Percentiles rank a stretch among this genome's conserved stretches.
Conservation (phyloP, 1,139 yeast species). For the Pneumocystis carinii region DNA sequence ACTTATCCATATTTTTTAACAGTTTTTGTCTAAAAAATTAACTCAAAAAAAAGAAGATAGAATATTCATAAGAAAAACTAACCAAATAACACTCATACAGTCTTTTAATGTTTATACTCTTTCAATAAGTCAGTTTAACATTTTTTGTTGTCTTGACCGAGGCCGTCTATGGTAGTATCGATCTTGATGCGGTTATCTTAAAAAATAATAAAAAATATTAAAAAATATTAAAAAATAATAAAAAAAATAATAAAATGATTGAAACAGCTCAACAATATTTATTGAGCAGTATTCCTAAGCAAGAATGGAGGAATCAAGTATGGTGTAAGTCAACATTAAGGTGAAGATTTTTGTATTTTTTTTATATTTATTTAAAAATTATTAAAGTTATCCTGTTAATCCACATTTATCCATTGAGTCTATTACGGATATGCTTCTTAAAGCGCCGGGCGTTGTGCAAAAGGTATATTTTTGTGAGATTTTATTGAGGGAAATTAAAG, state of each 20-base stretch:
- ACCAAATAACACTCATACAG: too few species aligned
- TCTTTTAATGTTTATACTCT: too few species aligned
- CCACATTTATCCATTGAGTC: conserved; percentile 10
- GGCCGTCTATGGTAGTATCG: not conserved
- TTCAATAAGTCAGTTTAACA: too few species aligned
- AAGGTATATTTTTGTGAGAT: conserved; percentile 1
- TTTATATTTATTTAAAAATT: not conserved
- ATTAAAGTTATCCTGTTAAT: not conserved
- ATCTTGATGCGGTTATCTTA: not conserved
- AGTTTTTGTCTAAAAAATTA: too few species aligned
- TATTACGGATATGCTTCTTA: conserved; percentile 12
- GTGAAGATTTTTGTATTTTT: not conserved
- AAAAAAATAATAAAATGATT: not conserved
- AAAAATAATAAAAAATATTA: not conserved
- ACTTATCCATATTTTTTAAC: too few species aligned
- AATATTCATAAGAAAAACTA: too few species aligned
- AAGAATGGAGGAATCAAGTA: not conserved
- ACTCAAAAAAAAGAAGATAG: too few species aligned
- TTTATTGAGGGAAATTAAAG: not conserved
- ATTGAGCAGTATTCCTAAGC: not conserved
- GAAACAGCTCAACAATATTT: not conserved
- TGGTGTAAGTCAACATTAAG: not conserved
- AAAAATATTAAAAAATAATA: not conserved
- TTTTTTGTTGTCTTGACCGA: not conserved
- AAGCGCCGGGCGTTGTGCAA: conserved; percentile 8